A percentile compares a stretch with the other conserved stretches of the same genome.
phyloP scores from a whole-genome alignment of 108 stramenopile species.

The Cyclostephanos tholiformis region DNA sequence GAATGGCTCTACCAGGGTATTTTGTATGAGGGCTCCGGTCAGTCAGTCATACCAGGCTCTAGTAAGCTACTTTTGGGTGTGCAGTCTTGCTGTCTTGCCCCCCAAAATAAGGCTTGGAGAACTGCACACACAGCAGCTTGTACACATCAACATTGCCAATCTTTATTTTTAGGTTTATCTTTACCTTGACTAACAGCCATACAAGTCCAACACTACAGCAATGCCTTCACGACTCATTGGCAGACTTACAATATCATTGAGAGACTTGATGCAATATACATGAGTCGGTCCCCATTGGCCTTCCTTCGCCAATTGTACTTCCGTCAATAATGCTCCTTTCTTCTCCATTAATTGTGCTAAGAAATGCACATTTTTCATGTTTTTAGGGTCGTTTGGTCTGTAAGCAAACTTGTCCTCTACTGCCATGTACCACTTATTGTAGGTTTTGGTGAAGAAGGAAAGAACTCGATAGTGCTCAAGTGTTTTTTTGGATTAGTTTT shows the following conservation, averaged over 20 bases:
- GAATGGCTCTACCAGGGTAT: not conserved
- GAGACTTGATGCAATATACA: constrained; percentile 3
- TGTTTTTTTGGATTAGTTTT: not conserved
- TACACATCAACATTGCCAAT: too few species aligned
- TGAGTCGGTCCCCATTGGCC: constrained; percentile 12
- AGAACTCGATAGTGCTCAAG: constrained; percentile 33
- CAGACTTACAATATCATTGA: not conserved
- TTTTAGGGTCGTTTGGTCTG: constrained; percentile 8
- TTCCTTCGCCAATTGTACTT: constrained; percentile 19
- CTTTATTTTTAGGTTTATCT: too few species aligned
- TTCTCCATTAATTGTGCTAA: constrained; percentile 22
- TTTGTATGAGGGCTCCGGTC: not conserved
- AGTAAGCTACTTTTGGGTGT: too few species aligned
- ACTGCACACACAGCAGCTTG: too few species aligned
- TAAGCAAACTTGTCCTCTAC: constrained; percentile 4
- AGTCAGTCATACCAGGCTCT: too few species aligned
- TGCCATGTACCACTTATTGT: constrained; percentile 34
- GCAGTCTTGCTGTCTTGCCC: too few species aligned
- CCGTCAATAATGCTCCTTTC: not conserved
- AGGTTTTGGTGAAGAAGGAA: constrained; percentile 24
- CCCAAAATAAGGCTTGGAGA: too few species aligned
- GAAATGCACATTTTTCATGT: constrained; percentile 4
- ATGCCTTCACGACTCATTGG: not conserved
- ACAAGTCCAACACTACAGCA: not conserved
- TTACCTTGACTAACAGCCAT: not conserved